Base-by-base conservation (phyloP, 768 basidiomycete species). In the Tylopilus plumbeoviolaceoides region DNA sequence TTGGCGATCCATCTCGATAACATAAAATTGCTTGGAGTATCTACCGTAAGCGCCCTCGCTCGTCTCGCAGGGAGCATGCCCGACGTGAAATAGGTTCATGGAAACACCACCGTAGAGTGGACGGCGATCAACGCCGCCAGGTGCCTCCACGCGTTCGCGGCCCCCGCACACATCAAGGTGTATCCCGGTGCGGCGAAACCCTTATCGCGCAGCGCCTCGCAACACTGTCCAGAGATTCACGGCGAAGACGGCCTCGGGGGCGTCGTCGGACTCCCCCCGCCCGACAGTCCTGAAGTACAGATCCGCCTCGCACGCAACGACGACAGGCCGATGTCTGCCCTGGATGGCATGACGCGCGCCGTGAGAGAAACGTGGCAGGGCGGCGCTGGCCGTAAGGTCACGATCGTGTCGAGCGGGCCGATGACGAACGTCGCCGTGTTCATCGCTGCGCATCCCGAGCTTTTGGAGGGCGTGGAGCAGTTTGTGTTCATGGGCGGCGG, bases 401-500 rank as follows among this genome's bases (percentile, higher is more conserved):
- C 81, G 0, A 61, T 95, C 3, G 78, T 91, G 1, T 89, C 91
- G 1, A 84, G 79, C 4, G 92, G 92, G 0, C 88, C 92, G 1
- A 83, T 91, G 82, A 94, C 93, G 18, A 95, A 94, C 57, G 76
- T 89, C 33, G 85, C 84, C 0, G 68, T 87, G 7, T 86, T 90
- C 59, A 73, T 85, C 17, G 73, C 74, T 52, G 78, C 77, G 2
- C 80, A 83, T 72, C 80, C 83, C 0, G 74, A 81, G 27, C 69
- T 84, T 4, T 56, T 80, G 18, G 72, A 72, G 3, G 77, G 70
- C 11, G 67, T 84, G 7, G 74, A 76, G 39, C 70, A 78, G 48
- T 72, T 83, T 40, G 77, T 82, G 14, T 77, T 91, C 62, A 95
- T 95, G 92, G 92, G 92, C 11, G 92, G 92, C n/a, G 91, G 83